Evolutionary conservation across 2,329 filamentous ascomycete species (phyloP).

Genomic region (Chaetomiaceae sp.): DNA sequence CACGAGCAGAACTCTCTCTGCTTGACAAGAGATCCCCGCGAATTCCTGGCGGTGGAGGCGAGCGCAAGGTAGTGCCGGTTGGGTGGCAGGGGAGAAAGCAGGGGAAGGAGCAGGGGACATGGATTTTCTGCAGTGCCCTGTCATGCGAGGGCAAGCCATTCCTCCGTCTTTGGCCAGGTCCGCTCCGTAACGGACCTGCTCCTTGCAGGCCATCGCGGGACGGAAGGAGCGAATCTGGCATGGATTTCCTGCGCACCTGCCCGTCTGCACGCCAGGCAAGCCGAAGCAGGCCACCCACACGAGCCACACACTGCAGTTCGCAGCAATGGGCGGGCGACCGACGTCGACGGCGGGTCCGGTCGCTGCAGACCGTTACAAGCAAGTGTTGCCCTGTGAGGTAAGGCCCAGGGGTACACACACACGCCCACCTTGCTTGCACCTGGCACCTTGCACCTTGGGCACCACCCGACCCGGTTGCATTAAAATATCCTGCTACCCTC

Average conservation of each 20-base stretch:
- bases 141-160: constrained; percentile 14
- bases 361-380: constrained; percentile 17
- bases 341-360: constrained; percentile 12
- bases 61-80: constrained; percentile 10
- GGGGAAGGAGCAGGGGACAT: constrained; percentile 7
- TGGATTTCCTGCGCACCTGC: constrained; percentile 6
- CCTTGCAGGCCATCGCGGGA: not conserved
- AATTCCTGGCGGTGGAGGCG: constrained; percentile 1
- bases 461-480: constrained; percentile 7
- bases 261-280: too few species aligned
- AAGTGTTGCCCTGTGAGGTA: constrained; percentile 8
- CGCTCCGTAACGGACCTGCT: constrained; percentile 14
- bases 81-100: constrained; percentile 4
- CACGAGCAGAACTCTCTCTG: too few species aligned
- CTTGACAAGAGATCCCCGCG: too few species aligned
- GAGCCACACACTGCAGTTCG: too few species aligned
- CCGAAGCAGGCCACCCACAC: too few species aligned
- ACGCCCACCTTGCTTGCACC: not conserved
- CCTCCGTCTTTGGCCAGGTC: constrained; percentile 11
- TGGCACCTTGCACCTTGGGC: constrained; percentile 10
- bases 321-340: constrained; percentile 4
- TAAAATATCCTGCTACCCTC: constrained; percentile 12
- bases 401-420: too few species aligned
- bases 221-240: constrained; percentile 5
- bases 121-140: constrained; percentile 9